Evolutionary conservation across 2,329 filamentous ascomycete species (phyloP).

Genomic region (Huntiella moniliformis): DNA sequence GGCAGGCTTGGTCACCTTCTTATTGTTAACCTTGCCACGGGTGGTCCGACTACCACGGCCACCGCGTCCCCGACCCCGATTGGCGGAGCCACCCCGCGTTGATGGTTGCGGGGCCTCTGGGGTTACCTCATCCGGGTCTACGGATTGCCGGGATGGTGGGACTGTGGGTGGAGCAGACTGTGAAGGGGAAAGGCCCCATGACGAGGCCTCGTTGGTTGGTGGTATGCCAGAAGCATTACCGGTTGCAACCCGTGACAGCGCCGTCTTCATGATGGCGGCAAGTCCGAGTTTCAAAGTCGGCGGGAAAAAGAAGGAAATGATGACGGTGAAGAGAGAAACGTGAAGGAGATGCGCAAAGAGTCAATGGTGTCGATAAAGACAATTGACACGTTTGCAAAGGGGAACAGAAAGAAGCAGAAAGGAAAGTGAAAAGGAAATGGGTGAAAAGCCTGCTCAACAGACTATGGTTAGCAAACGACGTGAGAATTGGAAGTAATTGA

Average conservation of each 20-base stretch:
- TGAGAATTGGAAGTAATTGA: not conserved
- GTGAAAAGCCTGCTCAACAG: not conserved
- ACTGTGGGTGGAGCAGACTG: not conserved
- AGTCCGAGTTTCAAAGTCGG: not conserved
- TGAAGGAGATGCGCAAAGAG: too few relatives aligned
- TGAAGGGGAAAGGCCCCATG: not conserved
- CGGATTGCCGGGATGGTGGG: constrained; percentile 17
- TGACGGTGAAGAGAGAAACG: not conserved
- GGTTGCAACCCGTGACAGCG: too few relatives aligned
- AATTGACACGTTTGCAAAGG: not conserved
- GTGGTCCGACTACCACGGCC: constrained; percentile 16
- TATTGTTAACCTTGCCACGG: constrained; percentile 7
- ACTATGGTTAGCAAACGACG: not conserved
- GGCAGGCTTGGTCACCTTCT: not conserved
- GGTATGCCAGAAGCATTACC: not conserved
- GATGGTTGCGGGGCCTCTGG: not conserved
- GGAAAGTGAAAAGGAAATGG: not conserved
- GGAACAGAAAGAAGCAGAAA: not conserved
- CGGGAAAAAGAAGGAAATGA: not conserved
- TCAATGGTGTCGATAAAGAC: not conserved
- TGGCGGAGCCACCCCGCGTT: constrained; percentile 18
- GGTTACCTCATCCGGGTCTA: constrained; percentile 16
- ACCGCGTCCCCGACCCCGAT: constrained; percentile 15
- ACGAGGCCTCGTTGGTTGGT: constrained; percentile 2
- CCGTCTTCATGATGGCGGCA: not conserved